Percentiles rank a stretch among this genome's conserved stretches.
These are phyloP conservation scores for Sanghuangporus sanghuang DNA, from an alignment of 1,284 basidiomycete genomes.

Conservation along the genomic window DNA sequence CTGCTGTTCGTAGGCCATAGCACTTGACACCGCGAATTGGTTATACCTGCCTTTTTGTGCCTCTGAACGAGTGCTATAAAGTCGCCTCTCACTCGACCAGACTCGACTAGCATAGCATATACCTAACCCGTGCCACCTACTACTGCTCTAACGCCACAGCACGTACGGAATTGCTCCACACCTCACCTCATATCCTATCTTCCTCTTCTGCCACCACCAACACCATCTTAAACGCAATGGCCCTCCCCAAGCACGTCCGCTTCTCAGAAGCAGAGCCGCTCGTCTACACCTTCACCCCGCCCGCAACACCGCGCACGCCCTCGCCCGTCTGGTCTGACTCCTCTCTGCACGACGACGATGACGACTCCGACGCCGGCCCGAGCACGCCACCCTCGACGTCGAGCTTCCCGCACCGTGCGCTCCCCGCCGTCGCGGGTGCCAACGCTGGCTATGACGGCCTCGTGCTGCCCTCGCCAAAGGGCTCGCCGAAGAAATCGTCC, in stretches of 20 bases:
- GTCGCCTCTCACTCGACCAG: no score
- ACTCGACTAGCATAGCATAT: no score
- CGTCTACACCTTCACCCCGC: conserved; percentile 1
- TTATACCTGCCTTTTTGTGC: no score
- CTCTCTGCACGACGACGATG: conserved; percentile 12
- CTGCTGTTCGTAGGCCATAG: no score
- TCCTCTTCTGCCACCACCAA: background rate
- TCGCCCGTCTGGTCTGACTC: conserved; percentile 14
- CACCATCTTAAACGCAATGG: background rate
- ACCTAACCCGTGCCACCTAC: no score
- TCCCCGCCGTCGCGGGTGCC: background rate
- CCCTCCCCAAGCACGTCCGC: conserved; percentile 13
- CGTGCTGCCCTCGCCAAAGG: background rate
- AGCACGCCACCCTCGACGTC: conserved; percentile 14
- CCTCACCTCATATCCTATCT: background rate
- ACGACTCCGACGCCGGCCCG: conserved; percentile 11
- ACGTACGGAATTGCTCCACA: background rate
- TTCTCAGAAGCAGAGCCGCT: conserved; percentile 10
- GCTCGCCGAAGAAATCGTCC: background rate
- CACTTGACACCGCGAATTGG: no score
- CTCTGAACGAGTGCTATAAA: no score
- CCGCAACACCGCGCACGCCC: background rate
- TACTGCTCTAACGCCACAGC: background rate
- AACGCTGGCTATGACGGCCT: background rate
- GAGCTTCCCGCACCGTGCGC: conserved; percentile 3